A percentile compares a stretch with the other conserved stretches of the same genome.
Evolutionary conservation across 495 filamentous ascomycete genomes (phyloP).

Genomic region (Hypomontagnella monticulosa): DNA sequence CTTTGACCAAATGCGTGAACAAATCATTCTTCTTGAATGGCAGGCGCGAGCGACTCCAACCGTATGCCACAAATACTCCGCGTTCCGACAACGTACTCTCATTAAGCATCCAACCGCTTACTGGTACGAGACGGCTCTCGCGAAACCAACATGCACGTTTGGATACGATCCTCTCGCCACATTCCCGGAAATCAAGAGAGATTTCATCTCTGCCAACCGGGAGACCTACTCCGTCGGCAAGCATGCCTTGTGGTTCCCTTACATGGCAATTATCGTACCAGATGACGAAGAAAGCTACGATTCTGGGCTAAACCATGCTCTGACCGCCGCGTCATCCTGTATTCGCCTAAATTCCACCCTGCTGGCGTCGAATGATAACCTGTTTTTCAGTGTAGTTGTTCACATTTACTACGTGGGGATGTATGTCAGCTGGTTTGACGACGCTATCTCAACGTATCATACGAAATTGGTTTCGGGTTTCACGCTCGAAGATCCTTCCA

Average conservation of each 20-base stretch:
- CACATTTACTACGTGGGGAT: neutral
- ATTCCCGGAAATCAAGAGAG: neutral
- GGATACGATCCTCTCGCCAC: neutral
- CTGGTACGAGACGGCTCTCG: neutral
- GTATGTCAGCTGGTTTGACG: neutral
- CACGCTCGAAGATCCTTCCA: neutral
- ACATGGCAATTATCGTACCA: neutral
- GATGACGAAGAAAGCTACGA: neutral
- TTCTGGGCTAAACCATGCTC: neutral
- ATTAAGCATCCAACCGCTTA: neutral
- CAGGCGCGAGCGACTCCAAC: no score
- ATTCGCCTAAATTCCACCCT: neutral
- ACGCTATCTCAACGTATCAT: neutral
- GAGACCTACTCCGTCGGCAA: neutral
- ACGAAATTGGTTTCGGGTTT: neutral
- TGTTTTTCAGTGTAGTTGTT: neutral
- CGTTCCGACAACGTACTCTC: neutral
- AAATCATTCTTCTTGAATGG: no score
- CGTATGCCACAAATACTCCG: no score
- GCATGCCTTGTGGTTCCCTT: neutral
- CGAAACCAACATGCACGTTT: neutral
- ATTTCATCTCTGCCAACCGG: neutral
- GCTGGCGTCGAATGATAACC: neutral
- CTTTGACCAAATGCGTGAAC: no score
- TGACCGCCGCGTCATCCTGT: neutral